Evolutionary conservation across 179 eudicot species (phyloP).

Genomic region (Monotropa hypopitys): DNA sequence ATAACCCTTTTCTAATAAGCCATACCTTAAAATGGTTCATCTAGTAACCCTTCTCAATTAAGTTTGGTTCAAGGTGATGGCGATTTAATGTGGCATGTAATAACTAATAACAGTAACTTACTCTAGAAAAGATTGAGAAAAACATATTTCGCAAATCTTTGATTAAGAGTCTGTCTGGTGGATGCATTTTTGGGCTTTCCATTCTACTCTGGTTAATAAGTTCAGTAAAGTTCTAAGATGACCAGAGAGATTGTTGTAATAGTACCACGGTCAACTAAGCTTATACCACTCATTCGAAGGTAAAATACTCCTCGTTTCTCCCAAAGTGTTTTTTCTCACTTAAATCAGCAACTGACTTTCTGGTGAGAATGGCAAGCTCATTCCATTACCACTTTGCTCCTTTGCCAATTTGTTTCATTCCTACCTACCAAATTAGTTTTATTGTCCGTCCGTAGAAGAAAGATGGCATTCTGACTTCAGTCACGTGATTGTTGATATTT

Average conservation of each 20-base stretch:
- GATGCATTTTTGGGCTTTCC: background rate
- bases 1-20: background rate
- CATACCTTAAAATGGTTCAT: background rate
- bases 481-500: no score
- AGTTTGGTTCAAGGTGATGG: background rate
- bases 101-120: background rate
- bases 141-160: background rate
- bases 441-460: no score
- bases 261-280: background rate
- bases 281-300: background rate
- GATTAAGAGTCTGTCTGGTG: background rate
- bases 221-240: background rate
- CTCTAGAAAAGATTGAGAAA: background rate
- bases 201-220: background rate
- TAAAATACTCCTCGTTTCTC: background rate
- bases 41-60: background rate
- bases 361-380: background rate
- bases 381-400: background rate
- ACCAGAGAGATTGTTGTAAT: background rate
- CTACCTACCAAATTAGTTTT: slow-evolving; percentile 19
- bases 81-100: background rate
- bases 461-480: no score
- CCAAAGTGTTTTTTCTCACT: background rate
- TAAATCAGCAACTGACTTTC: background rate
- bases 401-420: slow-evolving; percentile 16